These are phyloP conservation scores for Drechslera avenae DNA, from an alignment of 2,329 filamentous ascomycete species.

Conservation along the genomic window DNA sequence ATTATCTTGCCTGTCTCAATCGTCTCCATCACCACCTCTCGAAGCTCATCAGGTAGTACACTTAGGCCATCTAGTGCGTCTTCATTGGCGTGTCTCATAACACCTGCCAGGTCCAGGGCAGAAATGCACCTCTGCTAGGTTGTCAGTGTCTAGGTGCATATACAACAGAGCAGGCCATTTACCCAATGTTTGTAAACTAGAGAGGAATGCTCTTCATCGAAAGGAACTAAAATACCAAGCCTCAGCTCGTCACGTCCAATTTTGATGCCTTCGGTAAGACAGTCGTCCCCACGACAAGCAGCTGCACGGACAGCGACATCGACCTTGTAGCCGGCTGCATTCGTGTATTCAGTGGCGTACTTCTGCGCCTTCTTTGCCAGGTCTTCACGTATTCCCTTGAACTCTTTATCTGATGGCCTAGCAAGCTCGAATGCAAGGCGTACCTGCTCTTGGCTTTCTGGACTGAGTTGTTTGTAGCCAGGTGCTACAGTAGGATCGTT, in stretches of 20 bases:
- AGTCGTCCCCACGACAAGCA: slow-evolving; percentile 71
- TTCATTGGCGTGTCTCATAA: slow-evolving; percentile 60
- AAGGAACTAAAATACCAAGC: slow-evolving; percentile 60
- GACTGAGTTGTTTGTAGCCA: slow-evolving; percentile 74
- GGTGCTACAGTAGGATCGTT: slow-evolving; percentile 70
- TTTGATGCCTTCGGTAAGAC: slow-evolving; percentile 70
- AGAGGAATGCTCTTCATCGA: slow-evolving; percentile 55
- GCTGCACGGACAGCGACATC: slow-evolving; percentile 51
- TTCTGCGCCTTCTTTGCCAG: slow-evolving; percentile 6
- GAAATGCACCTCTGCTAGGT: slow-evolving; percentile 70
- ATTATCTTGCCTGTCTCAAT: slow-evolving; percentile 77
- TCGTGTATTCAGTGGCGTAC: slow-evolving; percentile 14
- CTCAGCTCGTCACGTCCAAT: slow-evolving; percentile 81
- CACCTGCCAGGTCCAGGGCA: slow-evolving; percentile 67
- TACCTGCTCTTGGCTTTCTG: slow-evolving; percentile 74
- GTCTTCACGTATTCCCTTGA: slow-evolving; percentile 72
- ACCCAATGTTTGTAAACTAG: slow-evolving; percentile 83
- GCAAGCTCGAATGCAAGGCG: slow-evolving; percentile 71
- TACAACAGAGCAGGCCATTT: background rate
- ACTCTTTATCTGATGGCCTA: slow-evolving; percentile 79
- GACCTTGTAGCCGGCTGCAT: slow-evolving; percentile 25
- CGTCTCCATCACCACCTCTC: slow-evolving; percentile 72
- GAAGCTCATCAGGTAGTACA: slow-evolving; percentile 67
- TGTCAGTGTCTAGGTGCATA: background rate
- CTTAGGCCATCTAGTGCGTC: slow-evolving; percentile 77